Conservation (phyloP, 768 basidiomycete species). For the Fomitopsis serialis region DNA sequence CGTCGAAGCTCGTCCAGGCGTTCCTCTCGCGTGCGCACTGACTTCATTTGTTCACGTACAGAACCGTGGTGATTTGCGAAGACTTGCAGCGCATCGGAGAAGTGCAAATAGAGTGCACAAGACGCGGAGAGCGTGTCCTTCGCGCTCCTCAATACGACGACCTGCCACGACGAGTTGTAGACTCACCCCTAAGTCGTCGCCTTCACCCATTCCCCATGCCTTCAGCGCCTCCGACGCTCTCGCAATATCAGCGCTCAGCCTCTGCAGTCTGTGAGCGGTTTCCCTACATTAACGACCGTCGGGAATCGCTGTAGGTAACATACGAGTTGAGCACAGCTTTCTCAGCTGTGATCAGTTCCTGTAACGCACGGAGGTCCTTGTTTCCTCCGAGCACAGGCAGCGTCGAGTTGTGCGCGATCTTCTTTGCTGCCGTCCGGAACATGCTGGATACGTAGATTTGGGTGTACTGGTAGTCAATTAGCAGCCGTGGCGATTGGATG, state of each 20-base stretch:
- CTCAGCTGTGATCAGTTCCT: constrained; percentile 87
- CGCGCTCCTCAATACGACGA: neutral
- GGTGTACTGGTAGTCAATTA: no score
- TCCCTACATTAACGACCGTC: neutral
- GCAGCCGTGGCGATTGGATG: no score
- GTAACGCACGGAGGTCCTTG: constrained; percentile 73
- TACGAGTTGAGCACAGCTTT: constrained; percentile 77
- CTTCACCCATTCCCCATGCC: constrained; percentile 73
- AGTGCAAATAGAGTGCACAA: constrained; percentile 59
- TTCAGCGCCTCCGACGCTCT: constrained; percentile 72
- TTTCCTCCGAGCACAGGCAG: constrained; percentile 67
- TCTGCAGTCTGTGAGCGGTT: constrained; percentile 36
- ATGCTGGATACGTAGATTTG: no score
- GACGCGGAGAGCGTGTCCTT: constrained; percentile 77
- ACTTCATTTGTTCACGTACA: constrained; percentile 72
- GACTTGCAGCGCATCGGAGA: constrained; percentile 58
- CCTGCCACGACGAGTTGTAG: neutral
- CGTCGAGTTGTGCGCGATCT: constrained; percentile 86
- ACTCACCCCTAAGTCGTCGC: constrained; percentile 75
- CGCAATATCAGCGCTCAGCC: constrained; percentile 55
- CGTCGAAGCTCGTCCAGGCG: constrained; percentile 70
- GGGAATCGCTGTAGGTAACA: constrained; percentile 19
- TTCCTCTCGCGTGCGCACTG: constrained; percentile 82
- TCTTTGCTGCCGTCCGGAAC: constrained; percentile 76
- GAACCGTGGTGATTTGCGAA: constrained; percentile 68